Evolutionary conservation across 441 rosid genomes (phyloP).

Genomic region (Populus hybrid): DNA sequence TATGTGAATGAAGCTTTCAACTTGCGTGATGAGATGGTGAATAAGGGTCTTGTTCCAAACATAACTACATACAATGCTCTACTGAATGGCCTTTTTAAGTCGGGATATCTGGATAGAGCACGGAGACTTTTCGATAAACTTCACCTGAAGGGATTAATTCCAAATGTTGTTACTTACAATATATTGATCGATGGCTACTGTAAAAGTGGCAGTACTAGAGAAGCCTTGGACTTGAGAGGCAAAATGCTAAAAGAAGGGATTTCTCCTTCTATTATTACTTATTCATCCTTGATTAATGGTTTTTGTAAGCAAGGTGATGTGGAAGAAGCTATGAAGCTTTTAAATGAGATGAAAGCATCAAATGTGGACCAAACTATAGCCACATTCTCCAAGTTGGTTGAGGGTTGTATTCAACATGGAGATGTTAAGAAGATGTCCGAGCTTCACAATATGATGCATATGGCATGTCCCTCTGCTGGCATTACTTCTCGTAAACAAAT

Average conservation of each 20-base stretch:
- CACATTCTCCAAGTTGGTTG: slow-evolving; percentile 17
- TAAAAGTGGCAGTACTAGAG: slow-evolving; percentile 40
- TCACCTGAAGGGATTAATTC: slow-evolving; percentile 47
- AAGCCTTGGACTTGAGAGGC: slow-evolving; percentile 50
- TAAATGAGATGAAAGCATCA: slow-evolving; percentile 31
- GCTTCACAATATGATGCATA: slow-evolving; percentile 26
- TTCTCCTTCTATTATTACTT: slow-evolving; percentile 34
- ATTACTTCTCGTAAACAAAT: slow-evolving; percentile 14
- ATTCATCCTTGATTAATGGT: slow-evolving; percentile 36
- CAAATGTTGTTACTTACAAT: slow-evolving; percentile 55
- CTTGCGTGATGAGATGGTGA: slow-evolving; percentile 66
- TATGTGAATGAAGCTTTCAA: slow-evolving; percentile 63
- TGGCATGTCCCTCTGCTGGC: slow-evolving; percentile 13
- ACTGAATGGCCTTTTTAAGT: slow-evolving; percentile 63
- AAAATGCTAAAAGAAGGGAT: slow-evolving; percentile 53
- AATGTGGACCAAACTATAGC: slow-evolving; percentile 26
- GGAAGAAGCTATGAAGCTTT: slow-evolving; percentile 25
- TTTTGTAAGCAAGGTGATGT: slow-evolving; percentile 37
- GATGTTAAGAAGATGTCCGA: slow-evolving; percentile 22
- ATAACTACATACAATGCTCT: slow-evolving; percentile 63
- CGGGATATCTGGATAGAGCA: slow-evolving; percentile 57
- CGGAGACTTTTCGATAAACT: slow-evolving; percentile 60
- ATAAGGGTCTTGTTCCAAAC: slow-evolving; percentile 52
- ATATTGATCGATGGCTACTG: slow-evolving; percentile 50
- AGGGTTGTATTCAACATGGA: slow-evolving; percentile 12